Percentiles rank a stretch among this genome's conserved stretches.
Evolutionary conservation across 345 rosid genomes (phyloP).

Genomic region (Mallotus nudiflorus): DNA sequence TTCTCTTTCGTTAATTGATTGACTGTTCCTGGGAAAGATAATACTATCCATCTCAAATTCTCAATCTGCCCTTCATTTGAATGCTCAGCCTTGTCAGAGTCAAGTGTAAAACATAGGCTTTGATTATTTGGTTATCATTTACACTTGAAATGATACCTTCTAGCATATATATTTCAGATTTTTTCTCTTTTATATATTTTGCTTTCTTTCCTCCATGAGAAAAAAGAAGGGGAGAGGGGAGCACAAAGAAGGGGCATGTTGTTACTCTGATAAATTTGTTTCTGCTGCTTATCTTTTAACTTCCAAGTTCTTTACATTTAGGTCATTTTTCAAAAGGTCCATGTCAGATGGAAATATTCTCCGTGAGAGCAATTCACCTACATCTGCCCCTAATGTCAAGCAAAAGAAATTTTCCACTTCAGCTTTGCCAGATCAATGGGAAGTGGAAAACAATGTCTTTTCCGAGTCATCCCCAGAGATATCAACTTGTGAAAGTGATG

Average conservation of each 20-base stretch:
- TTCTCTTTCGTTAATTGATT: neutral
- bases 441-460: conserved; percentile 46
- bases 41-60: neutral
- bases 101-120: conserved; percentile 8
- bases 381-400: conserved; percentile 47
- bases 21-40: neutral
- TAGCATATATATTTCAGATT: conserved; percentile 1
- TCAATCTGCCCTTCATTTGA: conserved; percentile 15
- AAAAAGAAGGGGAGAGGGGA: neutral
- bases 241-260: neutral
- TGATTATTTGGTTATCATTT: neutral
- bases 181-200: neutral
- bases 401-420: conserved; percentile 45
- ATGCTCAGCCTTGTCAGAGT: conserved; percentile 16
- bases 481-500: conserved; percentile 68
- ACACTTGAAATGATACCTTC: neutral
- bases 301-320: conserved; percentile 33
- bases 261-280: neutral
- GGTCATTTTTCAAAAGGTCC: conserved; percentile 78
- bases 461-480: conserved; percentile 89
- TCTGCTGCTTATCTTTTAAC: conserved; percentile 13
- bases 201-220: neutral
- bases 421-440: conserved; percentile 46
- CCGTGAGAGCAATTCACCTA: conserved; percentile 43
- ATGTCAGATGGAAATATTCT: conserved; percentile 92